Evolutionary conservation across 805 yeast genomes (phyloP), one percentile per base, ranked within the genome.

Genomic region (Barnettozyma pratensis): DNA sequence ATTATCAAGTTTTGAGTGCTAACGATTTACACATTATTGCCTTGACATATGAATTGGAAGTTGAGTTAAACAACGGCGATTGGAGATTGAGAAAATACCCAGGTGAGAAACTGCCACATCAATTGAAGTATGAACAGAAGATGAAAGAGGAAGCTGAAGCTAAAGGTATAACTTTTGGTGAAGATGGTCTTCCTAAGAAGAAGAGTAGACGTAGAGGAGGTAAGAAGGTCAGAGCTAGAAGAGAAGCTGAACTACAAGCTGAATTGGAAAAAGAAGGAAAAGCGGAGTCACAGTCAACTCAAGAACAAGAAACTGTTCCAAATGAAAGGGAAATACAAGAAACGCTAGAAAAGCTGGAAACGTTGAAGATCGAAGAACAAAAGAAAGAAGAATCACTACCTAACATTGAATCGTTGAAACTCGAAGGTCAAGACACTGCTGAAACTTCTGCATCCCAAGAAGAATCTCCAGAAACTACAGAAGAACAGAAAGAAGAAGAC

Each of bases 11-110:
- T 4, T 74, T 94, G 48, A 87, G 96, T 55, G 78, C 83, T 37
- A 91, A 95, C 54, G 99, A 94, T 84, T 71, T 94, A 36, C 97
- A 91, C 61, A 85, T 94, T 48, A 75, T 95, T 51, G 98, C 99
- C 0, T 74, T 94, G 56, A 81, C 96, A 1, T 91, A 89, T 62
- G 97, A 94, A 63, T 67, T 94, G 44, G 96, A 91, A 54, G 72
- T 74, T 47, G 92, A 88, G 63, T 56, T 74, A 48, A 82, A 82
- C 56, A 71, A 76, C 42, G 92, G 92, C 14, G 84, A 81, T 43
- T 76, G 82, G 77, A 74, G 87, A 59, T 68, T 90, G 51, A 79
- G 96, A 66, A 76, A 73, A 44, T 75, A 58, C 50, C 96, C 96
- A 0, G 95, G 95, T 34, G 85, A 84, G 61, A 51, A 62, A 36